phyloP scores from a whole-genome alignment of 768 basidiomycete species.

The Podaxis sp. region DNA sequence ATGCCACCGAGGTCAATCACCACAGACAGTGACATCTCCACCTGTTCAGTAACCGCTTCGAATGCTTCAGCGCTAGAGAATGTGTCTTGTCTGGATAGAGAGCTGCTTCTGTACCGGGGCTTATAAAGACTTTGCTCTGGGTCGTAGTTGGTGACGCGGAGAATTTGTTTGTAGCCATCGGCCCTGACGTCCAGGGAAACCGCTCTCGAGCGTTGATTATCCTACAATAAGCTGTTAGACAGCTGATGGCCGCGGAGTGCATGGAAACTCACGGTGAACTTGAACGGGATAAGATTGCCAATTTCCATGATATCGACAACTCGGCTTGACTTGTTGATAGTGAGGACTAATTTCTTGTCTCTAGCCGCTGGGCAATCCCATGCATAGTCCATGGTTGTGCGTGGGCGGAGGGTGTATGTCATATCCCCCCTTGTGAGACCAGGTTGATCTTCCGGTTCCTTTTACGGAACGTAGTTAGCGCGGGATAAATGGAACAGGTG shows the following conservation, averaged over 20 bases:
- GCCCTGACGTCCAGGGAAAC: constrained; percentile 94
- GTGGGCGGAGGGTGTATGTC: constrained; percentile 60
- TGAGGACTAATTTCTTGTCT: constrained; percentile 76
- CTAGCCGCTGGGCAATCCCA: constrained; percentile 91
- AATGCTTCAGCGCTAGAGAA: constrained; percentile 76
- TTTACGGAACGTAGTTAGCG: background rate
- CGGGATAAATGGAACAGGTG: background rate
- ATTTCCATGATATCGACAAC: constrained; percentile 94
- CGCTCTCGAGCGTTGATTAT: constrained; percentile 53
- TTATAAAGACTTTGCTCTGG: constrained; percentile 87
- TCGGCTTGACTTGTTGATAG: constrained; percentile 59
- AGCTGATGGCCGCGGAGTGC: background rate
- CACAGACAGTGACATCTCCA: constrained; percentile 62
- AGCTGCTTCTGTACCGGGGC: constrained; percentile 54
- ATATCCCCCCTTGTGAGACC: constrained; percentile 39
- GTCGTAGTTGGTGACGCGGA: constrained; percentile 86
- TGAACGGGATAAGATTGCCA: constrained; percentile 87
- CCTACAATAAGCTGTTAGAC: constrained; percentile 31
- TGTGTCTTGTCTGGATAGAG: constrained; percentile 63
- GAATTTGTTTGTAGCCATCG: constrained; percentile 78
- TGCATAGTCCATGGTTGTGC: constrained; percentile 66
- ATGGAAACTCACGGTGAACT: constrained; percentile 59
- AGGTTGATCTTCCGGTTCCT: constrained; percentile 34
- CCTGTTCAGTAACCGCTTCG: constrained; percentile 81
- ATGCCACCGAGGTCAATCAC: constrained; percentile 84